A percentile compares a stretch with the other conserved stretches of the same genome.
Evolutionary conservation across 169 alveolate genomes (phyloP).

Genomic region (Plasmodium blacklocki): DNA sequence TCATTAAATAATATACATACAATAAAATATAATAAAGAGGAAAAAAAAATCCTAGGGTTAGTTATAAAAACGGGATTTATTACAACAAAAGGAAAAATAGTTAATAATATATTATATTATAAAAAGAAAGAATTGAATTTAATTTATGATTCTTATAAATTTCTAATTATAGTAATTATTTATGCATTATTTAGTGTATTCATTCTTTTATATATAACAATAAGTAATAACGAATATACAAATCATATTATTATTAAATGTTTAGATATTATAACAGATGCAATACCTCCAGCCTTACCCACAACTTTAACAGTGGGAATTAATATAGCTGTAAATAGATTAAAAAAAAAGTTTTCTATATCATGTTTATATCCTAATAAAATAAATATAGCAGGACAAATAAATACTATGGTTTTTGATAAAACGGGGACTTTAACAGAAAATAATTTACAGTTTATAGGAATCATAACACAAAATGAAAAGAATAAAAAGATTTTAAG

Average conservation of each 20-base stretch:
- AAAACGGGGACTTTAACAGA: conserved; percentile 98
- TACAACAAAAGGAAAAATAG: conserved; percentile 89
- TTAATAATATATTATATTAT: conserved; percentile 89
- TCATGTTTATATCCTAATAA: conserved; percentile 95
- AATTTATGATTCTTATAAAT: conserved; percentile 84
- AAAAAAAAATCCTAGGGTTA: background rate
- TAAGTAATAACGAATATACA: conserved; percentile 30
- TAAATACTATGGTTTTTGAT: conserved; percentile 94
- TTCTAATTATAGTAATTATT: conserved; percentile 84
- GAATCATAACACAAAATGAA: conserved; percentile 27
- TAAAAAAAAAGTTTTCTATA: conserved; percentile 87
- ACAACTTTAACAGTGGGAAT: conserved; percentile 94
- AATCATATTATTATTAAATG: conserved; percentile 39
- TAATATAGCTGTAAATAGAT: conserved; percentile 92
- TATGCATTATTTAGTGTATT: conserved; percentile 84
- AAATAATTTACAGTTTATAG: conserved; percentile 89
- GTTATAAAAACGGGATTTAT: conserved; percentile 84
- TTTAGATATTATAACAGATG: conserved; percentile 62
- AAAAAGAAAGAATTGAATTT: conserved; percentile 77
- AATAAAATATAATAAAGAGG: conserved; percentile 18
- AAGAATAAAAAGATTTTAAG: background rate
- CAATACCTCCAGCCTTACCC: conserved; percentile 94
- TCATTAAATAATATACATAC: conserved; percentile 6
- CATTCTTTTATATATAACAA: background rate
- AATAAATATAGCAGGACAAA: conserved; percentile 95